Percentiles rank a stretch among this genome's conserved stretches.
Evolutionary conservation across 1,284 basidiomycete species (phyloP).

Genomic region (Leccinum angustisporum): DNA sequence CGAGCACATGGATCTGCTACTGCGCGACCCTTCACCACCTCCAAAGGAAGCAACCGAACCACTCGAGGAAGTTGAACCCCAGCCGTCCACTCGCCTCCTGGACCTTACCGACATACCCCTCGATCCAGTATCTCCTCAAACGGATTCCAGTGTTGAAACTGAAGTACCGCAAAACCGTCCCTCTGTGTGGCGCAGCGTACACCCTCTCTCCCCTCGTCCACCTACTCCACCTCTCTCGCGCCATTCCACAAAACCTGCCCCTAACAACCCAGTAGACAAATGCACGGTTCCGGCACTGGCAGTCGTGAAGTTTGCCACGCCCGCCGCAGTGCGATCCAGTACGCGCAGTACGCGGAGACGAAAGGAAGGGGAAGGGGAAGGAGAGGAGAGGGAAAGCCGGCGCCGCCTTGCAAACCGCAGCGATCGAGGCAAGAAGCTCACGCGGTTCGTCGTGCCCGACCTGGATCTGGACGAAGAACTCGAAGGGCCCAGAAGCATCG

Average conservation of each 20-base stretch:
- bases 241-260: not conserved
- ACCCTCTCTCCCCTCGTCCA: constrained; percentile 4
- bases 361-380: not conserved
- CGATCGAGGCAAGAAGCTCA: constrained; percentile 7
- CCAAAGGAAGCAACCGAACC: constrained; percentile 2
- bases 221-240: constrained; percentile 15
- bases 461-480: not conserved
- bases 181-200: not conserved
- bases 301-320: not conserved
- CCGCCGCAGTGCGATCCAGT: not conserved
- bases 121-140: not conserved
- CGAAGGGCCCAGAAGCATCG: not conserved
- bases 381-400: not conserved
- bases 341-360: not conserved
- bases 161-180: not conserved
- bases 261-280: not conserved
- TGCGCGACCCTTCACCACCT: not conserved
- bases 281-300: not conserved
- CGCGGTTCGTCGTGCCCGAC: constrained; percentile 15
- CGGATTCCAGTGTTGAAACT: not conserved
- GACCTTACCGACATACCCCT: not conserved
- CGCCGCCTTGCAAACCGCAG: not conserved
- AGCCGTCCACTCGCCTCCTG: not conserved
- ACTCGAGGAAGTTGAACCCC: constrained; percentile 4
- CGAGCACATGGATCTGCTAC: not conserved